These are phyloP conservation scores for Podospora didyma DNA, from an alignment of 495 filamentous ascomycete genomes.

Conservation along the genomic window DNA sequence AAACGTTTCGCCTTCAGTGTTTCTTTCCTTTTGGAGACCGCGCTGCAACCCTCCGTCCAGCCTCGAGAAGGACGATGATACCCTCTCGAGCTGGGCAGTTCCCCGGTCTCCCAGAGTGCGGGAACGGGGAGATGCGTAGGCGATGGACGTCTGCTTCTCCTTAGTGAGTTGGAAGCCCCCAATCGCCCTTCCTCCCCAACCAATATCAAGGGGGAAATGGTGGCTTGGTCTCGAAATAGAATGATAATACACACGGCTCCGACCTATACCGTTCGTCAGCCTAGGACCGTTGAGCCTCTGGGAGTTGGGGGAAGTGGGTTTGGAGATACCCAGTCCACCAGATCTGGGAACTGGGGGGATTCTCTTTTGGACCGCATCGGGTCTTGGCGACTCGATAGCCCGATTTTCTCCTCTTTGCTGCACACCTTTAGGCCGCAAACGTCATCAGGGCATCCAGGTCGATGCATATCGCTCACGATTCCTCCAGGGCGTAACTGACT, in stretches of 20 bases:
- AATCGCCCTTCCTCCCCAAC: conserved; percentile 2
- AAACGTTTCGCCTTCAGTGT: conserved; percentile 1
- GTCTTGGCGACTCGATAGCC: not conserved
- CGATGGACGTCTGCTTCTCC: conserved; percentile 6
- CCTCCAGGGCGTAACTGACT: not conserved
- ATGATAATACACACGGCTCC: not conserved
- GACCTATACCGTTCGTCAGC: no score
- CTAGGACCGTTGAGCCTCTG: no score
- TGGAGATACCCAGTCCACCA: not conserved
- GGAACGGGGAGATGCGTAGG: conserved; percentile 7
- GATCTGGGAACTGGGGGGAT: not conserved
- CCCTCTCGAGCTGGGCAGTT: conserved; percentile 1
- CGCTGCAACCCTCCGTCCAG: no score
- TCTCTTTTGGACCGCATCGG: not conserved
- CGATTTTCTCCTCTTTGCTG: not conserved
- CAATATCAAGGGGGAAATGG: not conserved
- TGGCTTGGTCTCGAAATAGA: not conserved
- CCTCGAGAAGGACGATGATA: not conserved
- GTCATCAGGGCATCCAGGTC: not conserved
- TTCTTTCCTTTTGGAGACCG: not conserved
- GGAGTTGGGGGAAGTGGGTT: not conserved
- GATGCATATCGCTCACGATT: not conserved
- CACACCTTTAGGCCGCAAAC: not conserved
- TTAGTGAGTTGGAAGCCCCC: no score
- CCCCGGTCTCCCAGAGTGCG: not conserved